A percentile compares a stretch with the other conserved stretches of the same genome.
phyloP scores from a whole-genome alignment of 176 grass and related monocot genomes.

The Lolium perenne region DNA sequence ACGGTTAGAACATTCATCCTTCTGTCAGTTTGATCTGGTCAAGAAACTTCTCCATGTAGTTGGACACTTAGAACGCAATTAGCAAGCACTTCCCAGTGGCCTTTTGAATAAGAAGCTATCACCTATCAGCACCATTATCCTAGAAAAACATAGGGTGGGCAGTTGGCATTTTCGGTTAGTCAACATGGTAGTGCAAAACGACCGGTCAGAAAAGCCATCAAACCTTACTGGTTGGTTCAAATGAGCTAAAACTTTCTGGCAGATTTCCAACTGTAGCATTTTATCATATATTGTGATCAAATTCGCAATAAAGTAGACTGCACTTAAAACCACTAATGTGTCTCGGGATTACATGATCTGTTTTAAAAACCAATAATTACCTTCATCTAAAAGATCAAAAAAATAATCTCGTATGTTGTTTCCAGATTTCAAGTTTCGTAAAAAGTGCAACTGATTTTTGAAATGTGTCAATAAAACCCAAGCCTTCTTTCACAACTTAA shows the following conservation, averaged over 20 bases:
- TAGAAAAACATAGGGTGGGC: slow-evolving; percentile 12
- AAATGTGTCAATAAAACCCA: background rate
- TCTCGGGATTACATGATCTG: background rate
- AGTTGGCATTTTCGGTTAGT: slow-evolving; percentile 28
- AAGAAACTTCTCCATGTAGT: slow-evolving; percentile 1
- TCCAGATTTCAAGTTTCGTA: background rate
- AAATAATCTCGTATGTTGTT: background rate
- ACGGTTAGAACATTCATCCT: background rate
- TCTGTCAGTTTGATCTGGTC: background rate
- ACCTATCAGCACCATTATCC: slow-evolving; percentile 5
- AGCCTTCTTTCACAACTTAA: background rate
- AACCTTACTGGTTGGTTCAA: slow-evolving; percentile 30
- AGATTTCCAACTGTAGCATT: slow-evolving; percentile 29
- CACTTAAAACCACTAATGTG: background rate
- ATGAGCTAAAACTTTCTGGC: slow-evolving; percentile 37
- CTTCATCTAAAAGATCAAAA: background rate
- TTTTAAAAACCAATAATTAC: background rate
- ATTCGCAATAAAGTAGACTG: slow-evolving; percentile 22
- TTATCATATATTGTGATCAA: slow-evolving; percentile 12
- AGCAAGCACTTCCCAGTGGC: slow-evolving; percentile 31
- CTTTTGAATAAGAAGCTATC: slow-evolving; percentile 28
- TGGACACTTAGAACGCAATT: background rate
- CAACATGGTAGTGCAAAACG: slow-evolving; percentile 20
- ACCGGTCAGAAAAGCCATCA: slow-evolving; percentile 30
- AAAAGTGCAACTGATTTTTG: background rate